A percentile compares a stretch with the other conserved stretches of the same genome.
Conservation (phyloP, 352 stramenopile species). For the Globisporangium radiosum region DNA sequence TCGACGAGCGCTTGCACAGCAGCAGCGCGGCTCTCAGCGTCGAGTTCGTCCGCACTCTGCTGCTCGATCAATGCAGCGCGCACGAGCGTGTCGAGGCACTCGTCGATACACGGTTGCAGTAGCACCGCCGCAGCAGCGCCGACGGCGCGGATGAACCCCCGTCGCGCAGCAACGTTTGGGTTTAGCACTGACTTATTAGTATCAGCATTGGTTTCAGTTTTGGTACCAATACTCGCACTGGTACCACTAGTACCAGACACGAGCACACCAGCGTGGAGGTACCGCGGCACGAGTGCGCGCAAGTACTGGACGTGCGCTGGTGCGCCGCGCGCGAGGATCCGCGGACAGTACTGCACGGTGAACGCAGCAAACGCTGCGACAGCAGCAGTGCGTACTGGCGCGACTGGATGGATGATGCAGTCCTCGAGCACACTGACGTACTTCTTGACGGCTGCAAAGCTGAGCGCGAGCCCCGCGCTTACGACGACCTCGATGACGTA, state of each 20-base stretch:
- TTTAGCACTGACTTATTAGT: conserved; percentile 20
- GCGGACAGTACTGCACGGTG: conserved; percentile 83
- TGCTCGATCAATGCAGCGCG: conserved; percentile 34
- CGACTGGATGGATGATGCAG: conserved; percentile 92
- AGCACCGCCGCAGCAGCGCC: conserved; percentile 34
- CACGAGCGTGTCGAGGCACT: conserved; percentile 33
- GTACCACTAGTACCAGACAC: conserved; percentile 21
- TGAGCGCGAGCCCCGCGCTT: conserved; percentile 37
- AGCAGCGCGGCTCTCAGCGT: conserved; percentile 95
- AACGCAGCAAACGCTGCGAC: conserved; percentile 84
- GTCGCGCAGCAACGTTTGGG: conserved; percentile 84
- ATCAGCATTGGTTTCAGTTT: too few relatives aligned
- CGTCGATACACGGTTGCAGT: conserved; percentile 20
- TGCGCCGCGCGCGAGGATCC: conserved; percentile 47
- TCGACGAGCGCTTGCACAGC: conserved; percentile 88
- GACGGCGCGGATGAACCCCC: conserved; percentile 68
- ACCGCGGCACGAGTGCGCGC: conserved; percentile 48
- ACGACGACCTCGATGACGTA: conserved; percentile 91
- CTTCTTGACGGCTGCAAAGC: conserved; percentile 68
- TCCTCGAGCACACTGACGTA: conserved; percentile 81
- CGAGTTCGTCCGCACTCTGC: conserved; percentile 66
- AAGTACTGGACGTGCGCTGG: conserved; percentile 41
- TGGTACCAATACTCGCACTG: conserved; percentile 9
- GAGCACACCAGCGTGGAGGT: conserved; percentile 41
- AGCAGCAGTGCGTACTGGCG: conserved; percentile 87